phyloP scores from a whole-genome alignment of 768 basidiomycete genomes.

The Lactifluus pinguis region DNA sequence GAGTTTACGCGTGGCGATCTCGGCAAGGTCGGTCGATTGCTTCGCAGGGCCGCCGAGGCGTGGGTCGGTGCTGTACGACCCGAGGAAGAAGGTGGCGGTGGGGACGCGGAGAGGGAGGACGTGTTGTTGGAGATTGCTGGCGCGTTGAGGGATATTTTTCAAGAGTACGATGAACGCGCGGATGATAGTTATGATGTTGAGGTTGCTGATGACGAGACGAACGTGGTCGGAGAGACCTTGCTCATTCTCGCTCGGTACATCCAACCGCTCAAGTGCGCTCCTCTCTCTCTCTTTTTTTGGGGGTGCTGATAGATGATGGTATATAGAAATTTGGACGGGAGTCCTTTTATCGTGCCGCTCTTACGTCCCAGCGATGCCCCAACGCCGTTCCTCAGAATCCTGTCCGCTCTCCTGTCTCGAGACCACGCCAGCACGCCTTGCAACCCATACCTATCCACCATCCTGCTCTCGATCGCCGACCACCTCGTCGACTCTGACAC shows the following conservation, averaged over 20 bases:
- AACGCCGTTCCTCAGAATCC: slow-evolving; percentile 49
- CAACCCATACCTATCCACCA: slow-evolving; percentile 52
- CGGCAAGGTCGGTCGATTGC: slow-evolving; percentile 42
- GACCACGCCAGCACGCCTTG: slow-evolving; percentile 46
- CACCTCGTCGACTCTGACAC: slow-evolving; percentile 64
- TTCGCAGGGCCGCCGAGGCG: slow-evolving; percentile 45
- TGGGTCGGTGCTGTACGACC: slow-evolving; percentile 42
- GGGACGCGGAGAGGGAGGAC: slow-evolving; percentile 24
- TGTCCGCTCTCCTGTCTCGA: slow-evolving; percentile 54
- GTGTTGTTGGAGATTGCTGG: slow-evolving; percentile 63
- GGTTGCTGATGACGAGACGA: slow-evolving; percentile 49
- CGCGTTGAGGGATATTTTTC: slow-evolving; percentile 61
- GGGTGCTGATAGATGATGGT: neutral
- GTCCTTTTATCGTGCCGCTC: slow-evolving; percentile 43
- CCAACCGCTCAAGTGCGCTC: slow-evolving; percentile 46
- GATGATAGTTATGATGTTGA: slow-evolving; percentile 52
- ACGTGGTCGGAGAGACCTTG: slow-evolving; percentile 53
- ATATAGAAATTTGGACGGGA: slow-evolving; percentile 37
- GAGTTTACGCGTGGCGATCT: slow-evolving; percentile 62
- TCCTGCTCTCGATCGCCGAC: slow-evolving; percentile 56
- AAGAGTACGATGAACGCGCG: slow-evolving; percentile 51
- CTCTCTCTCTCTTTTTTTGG: neutral
- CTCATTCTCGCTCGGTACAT: slow-evolving; percentile 51
- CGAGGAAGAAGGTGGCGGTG: slow-evolving; percentile 8
- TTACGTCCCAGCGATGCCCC: slow-evolving; percentile 45